Percentiles rank a stretch among this genome's conserved stretches.
Conservation (phyloP, 345 rosid genomes). For the Citrus trifoliata region DNA sequence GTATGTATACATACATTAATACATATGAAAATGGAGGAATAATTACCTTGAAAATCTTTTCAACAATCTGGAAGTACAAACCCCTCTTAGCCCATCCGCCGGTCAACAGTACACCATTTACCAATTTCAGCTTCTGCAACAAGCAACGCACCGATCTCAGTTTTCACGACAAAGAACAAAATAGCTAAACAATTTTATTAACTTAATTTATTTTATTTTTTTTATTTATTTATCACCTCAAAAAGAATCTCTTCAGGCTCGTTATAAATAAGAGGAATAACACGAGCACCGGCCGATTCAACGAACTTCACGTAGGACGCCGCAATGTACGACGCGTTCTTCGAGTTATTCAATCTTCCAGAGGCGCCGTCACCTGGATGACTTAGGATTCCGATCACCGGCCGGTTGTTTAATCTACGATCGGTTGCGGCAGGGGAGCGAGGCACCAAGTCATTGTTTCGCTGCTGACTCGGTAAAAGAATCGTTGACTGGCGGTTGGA, state of each 20-base stretch:
- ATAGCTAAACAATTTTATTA: neutral
- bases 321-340: conserved; percentile 58
- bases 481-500: conserved; percentile 36
- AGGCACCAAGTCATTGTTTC: conserved; percentile 32
- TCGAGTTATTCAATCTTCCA: conserved; percentile 61
- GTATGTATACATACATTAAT: too few species aligned
- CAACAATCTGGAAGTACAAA: conserved; percentile 47
- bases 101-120: conserved; percentile 79
- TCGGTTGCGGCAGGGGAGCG: conserved; percentile 20
- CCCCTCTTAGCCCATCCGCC: conserved; percentile 93
- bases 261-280: conserved; percentile 77
- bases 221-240: conserved; percentile 36
- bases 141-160: neutral
- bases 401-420: conserved; percentile 57
- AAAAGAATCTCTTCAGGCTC: conserved; percentile 62
- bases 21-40: neutral
- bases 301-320: conserved; percentile 90
- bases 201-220: too few species aligned
- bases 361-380: conserved; percentile 95
- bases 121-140: conserved; percentile 73
- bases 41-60: conserved; percentile 49
- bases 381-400: conserved; percentile 78
- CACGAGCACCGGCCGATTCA: conserved; percentile 91
- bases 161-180: too few species aligned
- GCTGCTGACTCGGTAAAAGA: conserved; percentile 45